Evolutionary conservation across 2,329 filamentous ascomycete species (phyloP).

Genomic region (Aspergillus ochraceoroseus): DNA sequence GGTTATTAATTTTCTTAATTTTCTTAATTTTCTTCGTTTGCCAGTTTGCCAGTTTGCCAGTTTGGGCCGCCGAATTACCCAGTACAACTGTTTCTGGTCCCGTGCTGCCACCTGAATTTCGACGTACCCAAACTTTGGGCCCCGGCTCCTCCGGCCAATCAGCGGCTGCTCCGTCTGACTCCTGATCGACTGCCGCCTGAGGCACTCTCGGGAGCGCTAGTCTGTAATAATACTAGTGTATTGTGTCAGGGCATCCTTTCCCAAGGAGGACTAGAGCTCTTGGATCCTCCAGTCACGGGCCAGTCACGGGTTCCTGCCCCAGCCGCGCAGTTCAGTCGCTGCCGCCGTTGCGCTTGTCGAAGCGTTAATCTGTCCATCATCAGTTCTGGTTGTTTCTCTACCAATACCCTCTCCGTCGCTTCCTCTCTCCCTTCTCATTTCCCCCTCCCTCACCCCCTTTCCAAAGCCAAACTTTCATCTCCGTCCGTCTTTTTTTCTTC

Average conservation of each 20-base stretch:
- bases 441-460: conserved; percentile 2
- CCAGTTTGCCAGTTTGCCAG: too few species aligned
- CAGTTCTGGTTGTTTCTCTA: background rate
- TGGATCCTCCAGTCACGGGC: conserved; percentile 33
- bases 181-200: conserved; percentile 30
- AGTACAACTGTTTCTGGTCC: conserved; percentile 14
- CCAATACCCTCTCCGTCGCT: conserved; percentile 1
- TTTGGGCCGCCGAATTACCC: too few species aligned
- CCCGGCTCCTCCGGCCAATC: conserved; percentile 18
- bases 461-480: too few species aligned
- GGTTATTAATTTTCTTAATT: conserved; percentile 8
- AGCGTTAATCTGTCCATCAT: conserved; percentile 11
- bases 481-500: background rate
- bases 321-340: conserved; percentile 20
- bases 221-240: conserved; percentile 21
- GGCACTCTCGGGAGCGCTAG: conserved; percentile 37
- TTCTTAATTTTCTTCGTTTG: conserved; percentile 3
- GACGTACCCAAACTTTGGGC: conserved; percentile 18
- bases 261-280: conserved; percentile 31
- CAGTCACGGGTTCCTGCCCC: conserved; percentile 35
- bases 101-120: conserved; percentile 13
- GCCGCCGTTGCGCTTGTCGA: conserved; percentile 16
- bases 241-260: conserved; percentile 18
- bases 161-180: conserved; percentile 16
- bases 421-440: conserved; percentile 6